Evolutionary conservation across 768 basidiomycete genomes (phyloP).

Genomic region (Termitomyces sp.): DNA sequence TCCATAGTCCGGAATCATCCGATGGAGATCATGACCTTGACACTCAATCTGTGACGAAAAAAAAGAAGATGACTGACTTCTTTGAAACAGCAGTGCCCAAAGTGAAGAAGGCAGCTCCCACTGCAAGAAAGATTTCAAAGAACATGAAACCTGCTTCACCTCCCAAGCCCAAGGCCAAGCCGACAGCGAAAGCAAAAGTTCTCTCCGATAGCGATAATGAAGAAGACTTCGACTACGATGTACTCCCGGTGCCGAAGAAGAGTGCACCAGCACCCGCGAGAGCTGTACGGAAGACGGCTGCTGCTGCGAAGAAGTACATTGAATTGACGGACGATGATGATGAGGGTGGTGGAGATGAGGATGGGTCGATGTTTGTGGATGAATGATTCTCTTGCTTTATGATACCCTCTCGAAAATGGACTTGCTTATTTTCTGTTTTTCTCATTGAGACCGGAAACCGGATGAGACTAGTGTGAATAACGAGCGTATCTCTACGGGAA

Average conservation of each 20-base stretch:
- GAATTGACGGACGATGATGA: constrained; percentile 49
- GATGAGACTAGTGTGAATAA: neutral
- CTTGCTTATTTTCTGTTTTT: neutral
- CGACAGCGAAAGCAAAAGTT: constrained; percentile 30
- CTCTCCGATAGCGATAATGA: constrained; percentile 41
- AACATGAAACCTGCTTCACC: constrained; percentile 56
- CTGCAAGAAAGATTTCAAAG: constrained; percentile 45
- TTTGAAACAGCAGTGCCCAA: constrained; percentile 41
- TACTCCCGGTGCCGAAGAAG: constrained; percentile 30
- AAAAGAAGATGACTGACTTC: constrained; percentile 55
- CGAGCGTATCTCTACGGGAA: neutral
- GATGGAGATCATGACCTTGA: constrained; percentile 34
- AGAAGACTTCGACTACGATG: constrained; percentile 35
- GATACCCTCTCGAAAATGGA: neutral
- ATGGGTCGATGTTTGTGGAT: constrained; percentile 43
- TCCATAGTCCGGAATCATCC: constrained; percentile 24
- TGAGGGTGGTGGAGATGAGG: constrained; percentile 35
- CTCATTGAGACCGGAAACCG: neutral
- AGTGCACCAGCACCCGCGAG: constrained; percentile 45
- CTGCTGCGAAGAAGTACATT: constrained; percentile 50
- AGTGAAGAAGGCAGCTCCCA: constrained; percentile 30
- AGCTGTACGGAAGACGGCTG: constrained; percentile 36
- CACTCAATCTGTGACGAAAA: constrained; percentile 48
- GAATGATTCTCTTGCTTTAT: neutral
- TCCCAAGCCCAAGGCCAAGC: constrained; percentile 42